These are phyloP conservation scores for Paramecium bursaria DNA, from an alignment of 73 alveolate genomes.

Conservation along the genomic window DNA sequence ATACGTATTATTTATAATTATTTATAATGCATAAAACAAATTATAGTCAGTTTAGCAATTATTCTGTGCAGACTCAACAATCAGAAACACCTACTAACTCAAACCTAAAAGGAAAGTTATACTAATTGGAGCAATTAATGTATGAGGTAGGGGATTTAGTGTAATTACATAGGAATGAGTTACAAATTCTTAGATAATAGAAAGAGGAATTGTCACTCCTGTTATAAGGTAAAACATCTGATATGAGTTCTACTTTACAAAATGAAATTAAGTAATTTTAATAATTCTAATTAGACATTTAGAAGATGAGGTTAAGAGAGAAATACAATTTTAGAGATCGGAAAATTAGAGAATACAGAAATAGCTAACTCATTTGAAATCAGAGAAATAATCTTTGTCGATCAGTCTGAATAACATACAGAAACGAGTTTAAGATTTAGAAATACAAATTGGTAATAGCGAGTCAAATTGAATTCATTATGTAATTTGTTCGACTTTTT, in stretches of 20 bases:
- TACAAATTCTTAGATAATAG: neutral
- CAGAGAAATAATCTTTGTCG: conserved; percentile 22
- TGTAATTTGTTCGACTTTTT: conserved; percentile 34
- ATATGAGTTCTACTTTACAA: conserved; percentile 5
- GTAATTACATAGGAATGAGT: conserved; percentile 50
- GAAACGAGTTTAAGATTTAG: conserved; percentile 15
- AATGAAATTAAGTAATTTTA: conserved; percentile 35
- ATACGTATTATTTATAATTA: too few species aligned
- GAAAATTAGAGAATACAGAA: conserved; percentile 47
- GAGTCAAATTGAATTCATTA: conserved; percentile 44
- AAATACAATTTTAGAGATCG: conserved; percentile 25
- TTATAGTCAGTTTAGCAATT: conserved; percentile 34
- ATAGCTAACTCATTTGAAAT: conserved; percentile 26
- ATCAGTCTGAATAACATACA: conserved; percentile 16
- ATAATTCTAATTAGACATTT: neutral
- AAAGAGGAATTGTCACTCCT: conserved; percentile 47
- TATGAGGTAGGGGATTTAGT: conserved; percentile 51
- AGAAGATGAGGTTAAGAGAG: conserved; percentile 54
- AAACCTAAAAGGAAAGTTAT: conserved; percentile 21
- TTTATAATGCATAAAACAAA: conserved; percentile 35
- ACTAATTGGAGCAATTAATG: conserved; percentile 13
- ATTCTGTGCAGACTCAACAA: neutral
- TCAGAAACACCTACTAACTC: neutral
- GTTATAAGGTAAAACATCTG: neutral
- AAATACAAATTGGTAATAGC: conserved; percentile 28